Conservation (phyloP, 2,329 filamentous ascomycete species). For the Annulohypoxylon truncatum region DNA sequence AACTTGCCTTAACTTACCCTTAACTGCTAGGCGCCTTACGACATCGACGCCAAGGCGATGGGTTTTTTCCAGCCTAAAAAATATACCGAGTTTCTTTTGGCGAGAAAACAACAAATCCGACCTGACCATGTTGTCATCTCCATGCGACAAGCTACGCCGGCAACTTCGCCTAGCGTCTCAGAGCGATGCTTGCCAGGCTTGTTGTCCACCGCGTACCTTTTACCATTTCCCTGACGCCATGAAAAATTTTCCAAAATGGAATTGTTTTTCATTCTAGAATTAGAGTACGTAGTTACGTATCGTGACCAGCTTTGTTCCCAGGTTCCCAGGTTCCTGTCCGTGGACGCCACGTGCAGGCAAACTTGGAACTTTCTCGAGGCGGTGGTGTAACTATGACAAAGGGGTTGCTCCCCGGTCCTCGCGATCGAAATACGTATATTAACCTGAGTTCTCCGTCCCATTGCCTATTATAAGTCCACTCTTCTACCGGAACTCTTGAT, state of each 20-base stretch:
- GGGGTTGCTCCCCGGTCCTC: constrained; percentile 38
- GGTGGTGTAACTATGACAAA: constrained; percentile 47
- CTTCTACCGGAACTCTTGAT: constrained; percentile 8
- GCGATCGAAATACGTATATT: constrained; percentile 46
- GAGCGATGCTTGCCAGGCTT: constrained; percentile 5
- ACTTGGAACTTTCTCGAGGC: constrained; percentile 40
- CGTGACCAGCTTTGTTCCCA: constrained; percentile 32
- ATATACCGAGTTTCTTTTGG: constrained; percentile 21
- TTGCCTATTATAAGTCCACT: not conserved
- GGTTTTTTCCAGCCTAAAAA: constrained; percentile 44
- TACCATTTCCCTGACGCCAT: constrained; percentile 32
- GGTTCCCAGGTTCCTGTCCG: constrained; percentile 18
- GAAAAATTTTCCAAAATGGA: constrained; percentile 40
- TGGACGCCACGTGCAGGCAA: constrained; percentile 32
- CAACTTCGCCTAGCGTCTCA: constrained; percentile 26
- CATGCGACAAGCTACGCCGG: constrained; percentile 18
- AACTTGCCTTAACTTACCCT: constrained; percentile 44
- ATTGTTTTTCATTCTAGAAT: not conserved
- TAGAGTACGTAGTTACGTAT: constrained; percentile 37
- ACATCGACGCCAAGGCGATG: constrained; percentile 26
- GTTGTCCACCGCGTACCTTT: constrained; percentile 18
- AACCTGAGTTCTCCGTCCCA: constrained; percentile 32
- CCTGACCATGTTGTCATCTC: constrained; percentile 37
- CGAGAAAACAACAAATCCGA: constrained; percentile 1
- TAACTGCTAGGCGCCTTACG: constrained; percentile 47